Evolutionary conservation across 2,329 filamentous ascomycete genomes (phyloP), one percentile per base, ranked within the genome.

Genomic region (Aspergillus chevalieri): DNA sequence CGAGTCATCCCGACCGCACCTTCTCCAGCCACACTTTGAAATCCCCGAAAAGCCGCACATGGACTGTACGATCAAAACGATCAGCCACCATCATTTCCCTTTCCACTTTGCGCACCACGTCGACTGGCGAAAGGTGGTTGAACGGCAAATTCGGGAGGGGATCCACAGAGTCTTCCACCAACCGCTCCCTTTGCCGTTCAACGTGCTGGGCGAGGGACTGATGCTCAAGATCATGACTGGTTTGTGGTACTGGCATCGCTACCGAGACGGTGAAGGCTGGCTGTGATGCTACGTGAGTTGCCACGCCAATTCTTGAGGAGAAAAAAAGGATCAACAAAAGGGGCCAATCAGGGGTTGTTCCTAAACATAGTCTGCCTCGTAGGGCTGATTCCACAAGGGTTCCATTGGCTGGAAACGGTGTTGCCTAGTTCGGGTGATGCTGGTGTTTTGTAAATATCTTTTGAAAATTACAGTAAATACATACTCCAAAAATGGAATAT

Each of bases 81-180:
- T 56, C 46, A 56, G 54, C 30, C 54, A 53, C n/a, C 54, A 55
- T 45, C 50, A 56, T 14, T 56, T 56, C n/a, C 52, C 54, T 1
- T 52, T 56, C 19, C 52, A 56, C 34, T 55, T 56, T 43, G 47
- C 54, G n/a, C 54, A 56, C 28, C 52, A 54, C 15, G 46, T 56
- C 30, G 52, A 56, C 47, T 56, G 54, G 54, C 47, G 52, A 3
- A 47, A 46, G 21, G 47, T 53, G 6, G 52, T 56, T 43, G 52
- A 54, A 34, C 49, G 47, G 46, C 54, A 56, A 38, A 49, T 56
- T 14, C 52, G 54, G 1, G 54, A 55, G 48, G 52, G 52, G 34
- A 33, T 56, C 22, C 48, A 50, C 15, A 48, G 50, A 48, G 52
- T 50, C 10, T 55, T 54, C 43, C 50, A 51, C n/a, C 47, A 51